Evolutionary conservation across 371 early-diverging fungal genomes (phyloP).

Genomic region (Syncephalastrum contaminatum): DNA sequence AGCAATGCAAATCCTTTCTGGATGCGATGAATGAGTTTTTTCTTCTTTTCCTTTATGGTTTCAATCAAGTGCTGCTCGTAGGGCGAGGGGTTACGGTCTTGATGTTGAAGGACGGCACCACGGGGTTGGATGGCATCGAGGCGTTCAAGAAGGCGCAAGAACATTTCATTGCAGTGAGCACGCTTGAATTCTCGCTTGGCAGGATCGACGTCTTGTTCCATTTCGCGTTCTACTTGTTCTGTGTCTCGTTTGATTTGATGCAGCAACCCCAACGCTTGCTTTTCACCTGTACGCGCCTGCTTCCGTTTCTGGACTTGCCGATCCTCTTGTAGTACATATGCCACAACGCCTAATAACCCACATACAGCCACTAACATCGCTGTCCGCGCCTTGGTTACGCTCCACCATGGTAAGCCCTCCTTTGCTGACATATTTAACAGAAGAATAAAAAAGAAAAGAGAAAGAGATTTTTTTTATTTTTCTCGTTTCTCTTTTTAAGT

Average conservation of each 20-base stretch:
- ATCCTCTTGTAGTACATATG: conserved; percentile 35
- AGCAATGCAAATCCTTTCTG: conserved; percentile 10
- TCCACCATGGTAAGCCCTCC: too few species aligned
- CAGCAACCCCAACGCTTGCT: conserved; percentile 18
- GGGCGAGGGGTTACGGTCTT: conserved; percentile 12
- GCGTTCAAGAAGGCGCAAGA: conserved; percentile 35
- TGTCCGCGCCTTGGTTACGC: too few species aligned
- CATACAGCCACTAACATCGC: too few species aligned
- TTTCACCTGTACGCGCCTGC: conserved; percentile 17
- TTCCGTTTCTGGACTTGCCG: conserved; percentile 28
- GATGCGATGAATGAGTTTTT: conserved; percentile 20
- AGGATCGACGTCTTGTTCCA: conserved; percentile 10
- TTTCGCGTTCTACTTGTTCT: conserved; percentile 14
- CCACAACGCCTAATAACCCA: too few species aligned
- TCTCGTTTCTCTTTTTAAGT: too few species aligned
- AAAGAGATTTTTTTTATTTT: too few species aligned
- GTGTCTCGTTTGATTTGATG: conserved; percentile 28
- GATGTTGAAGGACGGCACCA: conserved; percentile 17
- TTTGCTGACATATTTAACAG: too few species aligned
- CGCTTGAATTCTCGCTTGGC: conserved; percentile 22
- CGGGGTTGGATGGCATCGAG: conserved; percentile 39
- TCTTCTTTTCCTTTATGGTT: conserved; percentile 31
- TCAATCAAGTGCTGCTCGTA: conserved; percentile 23
- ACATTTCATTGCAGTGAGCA: conserved; percentile 37
- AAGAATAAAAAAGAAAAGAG: too few species aligned